phyloP scores from a whole-genome alignment of 805 yeast species.

The Candida argentea region DNA sequence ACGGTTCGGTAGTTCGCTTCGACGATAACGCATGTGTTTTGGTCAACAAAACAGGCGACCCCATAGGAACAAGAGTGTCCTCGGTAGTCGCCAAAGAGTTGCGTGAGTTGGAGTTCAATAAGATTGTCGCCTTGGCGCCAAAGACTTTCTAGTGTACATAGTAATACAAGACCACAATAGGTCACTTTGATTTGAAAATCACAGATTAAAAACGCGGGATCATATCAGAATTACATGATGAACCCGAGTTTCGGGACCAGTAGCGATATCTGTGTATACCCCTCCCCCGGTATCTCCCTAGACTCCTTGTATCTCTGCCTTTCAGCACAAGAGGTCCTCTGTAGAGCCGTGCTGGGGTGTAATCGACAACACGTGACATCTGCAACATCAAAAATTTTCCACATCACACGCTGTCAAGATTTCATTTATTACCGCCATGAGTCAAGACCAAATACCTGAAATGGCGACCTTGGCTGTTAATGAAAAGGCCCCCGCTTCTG shows the following conservation, averaged over 20 bases:
- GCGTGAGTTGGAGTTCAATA: conserved; percentile 70
- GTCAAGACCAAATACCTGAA: conserved; percentile 24
- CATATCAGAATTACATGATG: too few relatives aligned
- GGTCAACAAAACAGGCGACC: conserved; percentile 86
- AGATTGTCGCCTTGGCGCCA: conserved; percentile 87
- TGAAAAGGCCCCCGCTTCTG: conserved; percentile 8
- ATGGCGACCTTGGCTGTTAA: conserved; percentile 36
- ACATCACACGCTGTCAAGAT: background rate
- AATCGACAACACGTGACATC: background rate
- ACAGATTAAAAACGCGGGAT: too few relatives aligned
- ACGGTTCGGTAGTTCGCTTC: conserved; percentile 78
- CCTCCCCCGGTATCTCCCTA: too few relatives aligned
- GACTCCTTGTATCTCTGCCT: too few relatives aligned
- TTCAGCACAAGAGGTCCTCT: too few relatives aligned
- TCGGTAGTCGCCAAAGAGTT: conserved; percentile 89
- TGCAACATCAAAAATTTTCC: too few relatives aligned
- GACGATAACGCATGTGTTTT: conserved; percentile 97
- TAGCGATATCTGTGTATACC: too few relatives aligned
- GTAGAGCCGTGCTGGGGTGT: too few relatives aligned
- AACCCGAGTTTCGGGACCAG: too few relatives aligned
- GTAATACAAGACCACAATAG: too few relatives aligned
- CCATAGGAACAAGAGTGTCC: conserved; percentile 86
- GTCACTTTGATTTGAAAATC: too few relatives aligned
- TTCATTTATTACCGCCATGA: conserved; percentile 2
- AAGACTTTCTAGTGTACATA: conserved; percentile 31